Percentiles rank a stretch among this genome's conserved stretches.
These are phyloP conservation scores for Fraxinus platypoda DNA, from an alignment of 305 asterid genomes.

Conservation along the genomic window DNA sequence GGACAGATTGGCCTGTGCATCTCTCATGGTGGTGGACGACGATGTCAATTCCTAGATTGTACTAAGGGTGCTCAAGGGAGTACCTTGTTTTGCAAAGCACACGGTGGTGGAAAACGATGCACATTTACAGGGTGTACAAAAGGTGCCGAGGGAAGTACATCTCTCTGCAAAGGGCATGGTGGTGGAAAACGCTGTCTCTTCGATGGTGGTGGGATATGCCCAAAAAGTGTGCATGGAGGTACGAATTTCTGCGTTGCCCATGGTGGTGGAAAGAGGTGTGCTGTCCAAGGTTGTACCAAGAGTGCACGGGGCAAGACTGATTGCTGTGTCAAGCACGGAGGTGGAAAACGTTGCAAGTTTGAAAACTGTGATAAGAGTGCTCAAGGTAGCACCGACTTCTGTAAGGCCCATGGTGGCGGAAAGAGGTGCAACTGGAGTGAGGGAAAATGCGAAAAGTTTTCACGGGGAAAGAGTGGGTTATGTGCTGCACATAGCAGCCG, in stretches of 20 bases:
- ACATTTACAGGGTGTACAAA: slow-evolving; percentile 31
- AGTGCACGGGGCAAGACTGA: slow-evolving; percentile 95
- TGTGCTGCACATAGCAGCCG: slow-evolving; percentile 87
- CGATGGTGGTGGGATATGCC: slow-evolving; percentile 90
- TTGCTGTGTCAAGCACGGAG: slow-evolving; percentile 85
- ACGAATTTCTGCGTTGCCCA: slow-evolving; percentile 81
- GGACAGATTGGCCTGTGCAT: slow-evolving; percentile 5
- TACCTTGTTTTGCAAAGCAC: slow-evolving; percentile 10
- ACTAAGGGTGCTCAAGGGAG: slow-evolving; percentile 10
- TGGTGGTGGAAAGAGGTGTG: slow-evolving; percentile 87
- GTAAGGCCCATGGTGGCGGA: slow-evolving; percentile 96
- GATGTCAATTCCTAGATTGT: slow-evolving; percentile 1
- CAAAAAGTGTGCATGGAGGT: slow-evolving; percentile 89
- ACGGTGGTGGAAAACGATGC: slow-evolving; percentile 14
- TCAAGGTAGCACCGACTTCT: slow-evolving; percentile 90
- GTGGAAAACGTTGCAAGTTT: slow-evolving; percentile 75
- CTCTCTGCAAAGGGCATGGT: slow-evolving; percentile 11
- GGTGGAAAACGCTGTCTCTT: slow-evolving; percentile 52
- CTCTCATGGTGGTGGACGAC: slow-evolving; percentile 11
- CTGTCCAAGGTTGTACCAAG: slow-evolving; percentile 70
- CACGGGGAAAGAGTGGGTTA: slow-evolving; percentile 79
- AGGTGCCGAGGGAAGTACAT: slow-evolving; percentile 40
- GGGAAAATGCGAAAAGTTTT: slow-evolving; percentile 83
- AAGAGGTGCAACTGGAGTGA: slow-evolving; percentile 84
- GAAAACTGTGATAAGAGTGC: slow-evolving; percentile 86